These are phyloP conservation scores for Apiospora saccharicola DNA, from an alignment of 2,329 filamentous ascomycete species.

Conservation along the genomic window DNA sequence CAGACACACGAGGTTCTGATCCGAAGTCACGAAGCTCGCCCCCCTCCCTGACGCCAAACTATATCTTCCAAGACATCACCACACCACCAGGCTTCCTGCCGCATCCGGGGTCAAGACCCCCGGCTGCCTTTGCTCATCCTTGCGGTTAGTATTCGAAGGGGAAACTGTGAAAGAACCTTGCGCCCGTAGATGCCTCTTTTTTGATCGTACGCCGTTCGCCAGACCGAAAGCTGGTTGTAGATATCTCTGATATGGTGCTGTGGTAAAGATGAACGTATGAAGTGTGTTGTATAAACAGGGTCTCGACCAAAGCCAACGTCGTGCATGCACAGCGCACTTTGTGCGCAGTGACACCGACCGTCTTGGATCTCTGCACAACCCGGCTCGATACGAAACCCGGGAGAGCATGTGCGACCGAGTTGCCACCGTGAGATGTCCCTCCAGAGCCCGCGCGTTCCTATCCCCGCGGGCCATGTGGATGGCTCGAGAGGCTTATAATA, in stretches of 20 bases:
- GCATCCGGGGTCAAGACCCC: not conserved
- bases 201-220: conserved; percentile 52
- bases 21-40: conserved; percentile 13
- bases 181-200: conserved; percentile 39
- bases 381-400: conserved; percentile 14
- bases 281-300: conserved; percentile 35
- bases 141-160: conserved; percentile 1
- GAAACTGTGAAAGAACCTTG: not conserved
- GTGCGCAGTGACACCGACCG: conserved; percentile 2
- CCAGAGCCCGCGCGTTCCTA: conserved; percentile 8
- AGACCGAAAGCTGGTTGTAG: conserved; percentile 42
- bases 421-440: conserved; percentile 1
- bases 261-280: conserved; percentile 38
- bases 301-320: conserved; percentile 4
- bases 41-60: conserved; percentile 11
- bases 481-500: conserved; percentile 46
- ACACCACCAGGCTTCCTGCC: conserved; percentile 8
- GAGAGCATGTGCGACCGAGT: not conserved
- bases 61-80: conserved; percentile 12
- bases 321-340: not conserved
- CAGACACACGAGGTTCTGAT: conserved; percentile 19
- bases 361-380: conserved; percentile 15
- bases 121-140: conserved; percentile 11
- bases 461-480: not conserved
- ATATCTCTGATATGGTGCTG: conserved; percentile 37